phyloP scores from a whole-genome alignment of 1,284 basidiomycete genomes.

The Cutaneotrichosporon sp. region DNA sequence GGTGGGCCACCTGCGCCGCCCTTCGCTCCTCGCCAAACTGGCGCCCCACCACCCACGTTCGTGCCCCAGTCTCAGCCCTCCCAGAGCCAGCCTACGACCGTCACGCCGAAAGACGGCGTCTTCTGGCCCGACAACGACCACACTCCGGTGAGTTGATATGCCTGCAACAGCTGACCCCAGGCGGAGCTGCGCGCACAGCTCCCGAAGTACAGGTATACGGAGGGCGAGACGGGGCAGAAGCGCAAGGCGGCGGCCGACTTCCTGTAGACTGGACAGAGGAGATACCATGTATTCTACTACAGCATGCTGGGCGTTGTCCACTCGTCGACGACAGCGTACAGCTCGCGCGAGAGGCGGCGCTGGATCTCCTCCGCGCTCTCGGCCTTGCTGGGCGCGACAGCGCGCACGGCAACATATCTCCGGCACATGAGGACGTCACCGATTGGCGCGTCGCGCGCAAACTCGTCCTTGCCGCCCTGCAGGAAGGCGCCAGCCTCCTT shows the following conservation, averaged over 20 bases:
- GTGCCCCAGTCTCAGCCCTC: conserved; percentile 23
- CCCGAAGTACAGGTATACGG: conserved; percentile 68
- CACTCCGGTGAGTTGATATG: conserved; percentile 37
- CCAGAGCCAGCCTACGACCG: conserved; percentile 9
- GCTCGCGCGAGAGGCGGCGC: conserved; percentile 74
- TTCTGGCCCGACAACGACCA: conserved; percentile 53
- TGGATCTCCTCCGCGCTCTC: conserved; percentile 75
- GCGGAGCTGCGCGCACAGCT: conserved; percentile 72
- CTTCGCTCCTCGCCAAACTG: conserved; percentile 27
- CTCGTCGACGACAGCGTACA: conserved; percentile 79
- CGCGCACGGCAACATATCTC: conserved; percentile 73
- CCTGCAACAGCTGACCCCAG: conserved; percentile 18
- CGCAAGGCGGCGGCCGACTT: conserved; percentile 55
- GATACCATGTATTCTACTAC: not conserved
- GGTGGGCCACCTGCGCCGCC: conserved; percentile 23
- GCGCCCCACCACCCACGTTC: conserved; percentile 32
- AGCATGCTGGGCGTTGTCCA: conserved; percentile 45
- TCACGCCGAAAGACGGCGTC: conserved; percentile 49
- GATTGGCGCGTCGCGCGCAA: conserved; percentile 57
- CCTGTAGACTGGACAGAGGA: conserved; percentile 30
- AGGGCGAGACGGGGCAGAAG: conserved; percentile 43
- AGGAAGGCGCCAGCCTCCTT: conserved; percentile 82
- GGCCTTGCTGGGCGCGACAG: conserved; percentile 30
- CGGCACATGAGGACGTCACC: conserved; percentile 74
- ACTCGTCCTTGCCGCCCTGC: conserved; percentile 63